phyloP scores from a whole-genome alignment of 192 early-diverging fungal species.

The Coemansia sp. region DNA sequence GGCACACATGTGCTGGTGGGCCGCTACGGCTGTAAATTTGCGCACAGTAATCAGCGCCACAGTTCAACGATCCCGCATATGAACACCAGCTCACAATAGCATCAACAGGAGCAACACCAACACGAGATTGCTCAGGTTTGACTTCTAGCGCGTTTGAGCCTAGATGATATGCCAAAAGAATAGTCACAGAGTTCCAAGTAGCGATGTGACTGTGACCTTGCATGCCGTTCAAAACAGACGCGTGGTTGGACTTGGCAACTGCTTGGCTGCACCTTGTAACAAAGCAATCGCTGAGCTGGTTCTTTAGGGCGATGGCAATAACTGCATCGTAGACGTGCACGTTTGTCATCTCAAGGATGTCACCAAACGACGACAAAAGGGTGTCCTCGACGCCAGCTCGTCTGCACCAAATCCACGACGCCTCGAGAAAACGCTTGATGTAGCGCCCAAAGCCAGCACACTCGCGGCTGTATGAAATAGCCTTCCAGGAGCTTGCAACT shows the following conservation, averaged over 20 bases:
- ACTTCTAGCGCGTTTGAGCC: not conserved
- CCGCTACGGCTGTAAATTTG: constrained; percentile 5
- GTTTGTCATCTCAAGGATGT: constrained; percentile 18
- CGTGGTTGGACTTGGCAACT: not conserved
- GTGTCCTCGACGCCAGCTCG: not conserved
- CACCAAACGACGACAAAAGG: not conserved
- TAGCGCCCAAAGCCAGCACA: not conserved
- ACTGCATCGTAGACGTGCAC: not conserved
- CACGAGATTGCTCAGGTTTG: not conserved
- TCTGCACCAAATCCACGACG: constrained; percentile 38
- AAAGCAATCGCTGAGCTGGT: not conserved
- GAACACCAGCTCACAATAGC: constrained; percentile 14
- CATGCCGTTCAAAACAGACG: not conserved
- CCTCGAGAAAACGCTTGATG: constrained; percentile 18
- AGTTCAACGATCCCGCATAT: not conserved
- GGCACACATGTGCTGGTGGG: constrained; percentile 29
- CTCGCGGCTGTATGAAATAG: not conserved
- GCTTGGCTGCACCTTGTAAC: not conserved
- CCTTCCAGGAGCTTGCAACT: constrained; percentile 16
- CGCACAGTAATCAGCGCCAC: not conserved
- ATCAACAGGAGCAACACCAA: not conserved
- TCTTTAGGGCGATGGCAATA: constrained; percentile 6
- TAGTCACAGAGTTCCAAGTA: not conserved
- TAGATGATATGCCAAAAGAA: constrained; percentile 4
- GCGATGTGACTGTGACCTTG: not conserved